Percentiles rank a stretch among this genome's conserved stretches.
These are phyloP conservation scores for Hanseniaspora sp. DNA, from an alignment of 1,139 yeast species.

Conservation along the genomic window DNA sequence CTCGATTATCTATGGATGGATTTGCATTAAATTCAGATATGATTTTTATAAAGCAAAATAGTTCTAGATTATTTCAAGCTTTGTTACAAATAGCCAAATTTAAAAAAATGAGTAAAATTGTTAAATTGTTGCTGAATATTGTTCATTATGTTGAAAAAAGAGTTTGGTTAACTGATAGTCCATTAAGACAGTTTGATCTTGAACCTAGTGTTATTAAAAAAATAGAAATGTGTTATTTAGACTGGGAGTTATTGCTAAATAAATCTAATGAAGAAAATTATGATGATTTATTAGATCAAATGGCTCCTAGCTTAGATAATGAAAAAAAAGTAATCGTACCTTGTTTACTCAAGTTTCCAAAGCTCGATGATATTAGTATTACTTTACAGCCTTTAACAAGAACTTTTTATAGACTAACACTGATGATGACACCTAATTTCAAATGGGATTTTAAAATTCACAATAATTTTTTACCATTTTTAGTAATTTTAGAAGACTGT, in stretches of 20 bases:
- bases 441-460: conserved; percentile 60
- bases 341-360: conserved; percentile 62
- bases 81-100: conserved; percentile 64
- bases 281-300: not conserved
- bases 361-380: conserved; percentile 41
- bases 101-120: conserved; percentile 61
- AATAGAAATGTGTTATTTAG: conserved; percentile 70
- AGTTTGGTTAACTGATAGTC: conserved; percentile 77
- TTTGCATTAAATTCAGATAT: conserved; percentile 88
- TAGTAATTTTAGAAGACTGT: conserved; percentile 67
- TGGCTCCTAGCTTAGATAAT: conserved; percentile 59
- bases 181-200: conserved; percentile 71
- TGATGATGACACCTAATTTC: conserved; percentile 64
- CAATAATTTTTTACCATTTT: conserved; percentile 54
- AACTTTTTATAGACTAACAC: conserved; percentile 50
- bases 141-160: conserved; percentile 74
- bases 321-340: conserved; percentile 54
- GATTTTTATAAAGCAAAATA: conserved; percentile 87
- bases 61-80: conserved; percentile 79
- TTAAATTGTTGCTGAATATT: conserved; percentile 48
- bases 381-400: conserved; percentile 69
- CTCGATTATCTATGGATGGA: conserved; percentile 66
- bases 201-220: conserved; percentile 61
- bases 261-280: conserved; percentile 12
- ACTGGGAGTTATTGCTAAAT: conserved; percentile 64